Percentiles rank a stretch among this genome's conserved stretches.
Conservation (phyloP, 176 grass and related monocot species). For the Carex scoparia region DNA sequence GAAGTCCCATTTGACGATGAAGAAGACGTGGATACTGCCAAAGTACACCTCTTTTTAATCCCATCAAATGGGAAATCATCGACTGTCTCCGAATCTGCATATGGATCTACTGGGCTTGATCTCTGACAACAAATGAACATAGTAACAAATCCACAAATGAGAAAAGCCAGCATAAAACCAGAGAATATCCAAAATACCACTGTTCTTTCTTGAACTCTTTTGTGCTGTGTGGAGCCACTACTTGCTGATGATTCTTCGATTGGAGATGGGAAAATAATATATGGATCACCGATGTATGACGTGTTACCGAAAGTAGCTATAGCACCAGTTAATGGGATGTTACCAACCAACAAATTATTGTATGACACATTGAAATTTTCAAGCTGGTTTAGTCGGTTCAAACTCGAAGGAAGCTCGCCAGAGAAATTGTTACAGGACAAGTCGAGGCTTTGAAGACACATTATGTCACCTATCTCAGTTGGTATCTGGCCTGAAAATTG, state of each 20-base stretch:
- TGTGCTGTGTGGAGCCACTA: not conserved
- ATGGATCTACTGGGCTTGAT: constrained; percentile 34
- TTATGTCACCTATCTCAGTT: constrained; percentile 39
- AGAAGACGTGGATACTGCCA: constrained; percentile 24
- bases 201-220: not conserved
- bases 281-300: constrained; percentile 72
- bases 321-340: constrained; percentile 34
- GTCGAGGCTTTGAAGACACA: constrained; percentile 61
- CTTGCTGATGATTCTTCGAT: constrained; percentile 5
- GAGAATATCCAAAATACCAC: constrained; percentile 40
- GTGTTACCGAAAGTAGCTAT: constrained; percentile 58
- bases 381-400: constrained; percentile 46
- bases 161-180: constrained; percentile 38
- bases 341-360: constrained; percentile 62
- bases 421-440: constrained; percentile 83
- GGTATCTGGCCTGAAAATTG: constrained; percentile 57
- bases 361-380: constrained; percentile 74
- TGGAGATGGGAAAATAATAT: constrained; percentile 21
- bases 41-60: constrained; percentile 27
- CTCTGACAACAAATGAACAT: constrained; percentile 21
- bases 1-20: constrained; percentile 32
- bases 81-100: constrained; percentile 3
- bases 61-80: constrained; percentile 30
- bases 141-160: constrained; percentile 27
- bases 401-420: constrained; percentile 51